Base-by-base conservation (phyloP, 1,139 yeast genomes). In the Candida dubliniensis region DNA sequence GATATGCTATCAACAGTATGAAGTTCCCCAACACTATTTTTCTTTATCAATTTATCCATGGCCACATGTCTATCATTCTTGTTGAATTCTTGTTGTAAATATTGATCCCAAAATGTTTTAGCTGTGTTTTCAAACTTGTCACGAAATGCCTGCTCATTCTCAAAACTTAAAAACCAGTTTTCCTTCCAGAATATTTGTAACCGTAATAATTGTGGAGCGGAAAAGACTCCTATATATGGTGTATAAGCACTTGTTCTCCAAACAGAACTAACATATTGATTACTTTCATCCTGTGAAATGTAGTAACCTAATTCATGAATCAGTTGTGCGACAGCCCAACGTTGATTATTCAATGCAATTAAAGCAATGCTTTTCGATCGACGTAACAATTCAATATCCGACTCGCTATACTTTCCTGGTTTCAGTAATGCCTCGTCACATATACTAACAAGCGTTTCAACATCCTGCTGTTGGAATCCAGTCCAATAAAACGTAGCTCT, bases 401-500 rank as follows among this genome's bases (percentile, higher is more conserved):
- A 47, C 0, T 44, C 48, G 2, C 60, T 47, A 52, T 77, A 79
- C 29, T 59, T 57, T 36, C 65, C 61, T 47, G 75, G 68, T 38
- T 32, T 31, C 15, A 12, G 18, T 42, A 81, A 53, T 1, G 81
- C 71, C n/a, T 64, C 61, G 31, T 69, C 63, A 44, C 84, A 75
- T 30, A 83, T 74, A 34, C 67, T 63, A 2, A 77, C 58, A 55
- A 83, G 64, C 18, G 76, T 71, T 38, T 77, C 77, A 11, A 81
- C 67, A 58, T 82, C 87, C 34, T 68, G 71, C 35, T 72, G 73
- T 26, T 82, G 71, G 54, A 84, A 84, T 0, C 89, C 89, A 2
- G 88, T 81, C 90, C 90, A 84, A 54, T 81, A 82, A 55, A 84
- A 83, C 0, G 90, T 81, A 1, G 87, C 82, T 46, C 84, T 68